Evolutionary conservation across 441 rosid species (phyloP).

Genomic region (Populus hybrid): DNA sequence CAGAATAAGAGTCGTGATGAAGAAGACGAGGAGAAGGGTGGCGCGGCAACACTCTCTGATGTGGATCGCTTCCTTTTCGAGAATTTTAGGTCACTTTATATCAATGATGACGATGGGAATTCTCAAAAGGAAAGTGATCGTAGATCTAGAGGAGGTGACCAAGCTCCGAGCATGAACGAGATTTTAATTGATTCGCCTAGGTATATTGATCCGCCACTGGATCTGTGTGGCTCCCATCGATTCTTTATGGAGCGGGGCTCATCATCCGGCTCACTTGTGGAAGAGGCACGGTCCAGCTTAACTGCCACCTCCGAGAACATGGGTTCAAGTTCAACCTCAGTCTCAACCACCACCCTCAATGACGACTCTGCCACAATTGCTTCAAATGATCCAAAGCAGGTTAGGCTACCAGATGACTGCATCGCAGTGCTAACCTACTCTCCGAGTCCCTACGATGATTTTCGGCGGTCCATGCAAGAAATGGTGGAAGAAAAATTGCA

Average conservation of each 20-base stretch:
- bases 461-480: conserved; percentile 68
- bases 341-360: conserved; percentile 8
- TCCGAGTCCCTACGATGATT: conserved; percentile 53
- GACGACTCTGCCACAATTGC: neutral
- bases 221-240: conserved; percentile 30
- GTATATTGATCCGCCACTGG: conserved; percentile 24
- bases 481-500: conserved; percentile 55
- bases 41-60: conserved; percentile 66
- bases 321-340: conserved; percentile 19
- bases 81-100: conserved; percentile 74
- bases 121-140: conserved; percentile 2
- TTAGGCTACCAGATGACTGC: conserved; percentile 40
- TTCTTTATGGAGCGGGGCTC: conserved; percentile 37
- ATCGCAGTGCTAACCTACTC: conserved; percentile 54
- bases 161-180: conserved; percentile 15
- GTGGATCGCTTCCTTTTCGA: conserved; percentile 75
- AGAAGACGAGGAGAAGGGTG: conserved; percentile 10
- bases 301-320: conserved; percentile 30
- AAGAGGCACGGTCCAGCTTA: conserved; percentile 38
- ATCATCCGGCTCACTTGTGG: conserved; percentile 44
- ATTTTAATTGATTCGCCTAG: conserved; percentile 48
- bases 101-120: conserved; percentile 33
- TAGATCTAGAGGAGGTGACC: conserved; percentile 5
- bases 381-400: neutral
- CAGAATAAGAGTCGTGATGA: neutral